Evolutionary conservation across 192 early-diverging fungal species (phyloP).

Genomic region (Linderina pennispora): DNA sequence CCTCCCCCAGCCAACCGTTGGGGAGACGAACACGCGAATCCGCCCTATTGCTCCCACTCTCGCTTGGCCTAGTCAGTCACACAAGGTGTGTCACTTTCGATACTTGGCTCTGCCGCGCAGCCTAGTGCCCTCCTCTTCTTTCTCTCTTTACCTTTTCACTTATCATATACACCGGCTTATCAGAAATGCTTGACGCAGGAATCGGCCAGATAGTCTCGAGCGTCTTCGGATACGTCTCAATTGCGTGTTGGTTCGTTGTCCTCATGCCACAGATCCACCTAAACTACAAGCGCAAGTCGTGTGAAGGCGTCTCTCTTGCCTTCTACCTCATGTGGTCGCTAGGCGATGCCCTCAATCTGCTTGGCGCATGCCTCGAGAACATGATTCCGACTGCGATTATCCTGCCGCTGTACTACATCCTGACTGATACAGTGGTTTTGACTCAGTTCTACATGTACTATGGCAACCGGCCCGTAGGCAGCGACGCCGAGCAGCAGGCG

Average conservation of each 20-base stretch:
- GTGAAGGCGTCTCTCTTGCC: constrained; percentile 63
- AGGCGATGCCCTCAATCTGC: constrained; percentile 68
- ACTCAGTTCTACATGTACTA: constrained; percentile 59
- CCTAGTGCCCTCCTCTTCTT: too few relatives aligned
- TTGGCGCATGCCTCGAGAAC: constrained; percentile 60
- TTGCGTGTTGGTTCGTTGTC: constrained; percentile 72
- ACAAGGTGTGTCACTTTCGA: too few relatives aligned
- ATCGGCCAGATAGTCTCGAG: constrained; percentile 9
- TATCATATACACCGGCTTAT: not conserved
- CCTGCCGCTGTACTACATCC: constrained; percentile 63
- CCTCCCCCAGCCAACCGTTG: too few relatives aligned
- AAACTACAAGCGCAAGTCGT: constrained; percentile 70
- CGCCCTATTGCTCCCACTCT: too few relatives aligned
- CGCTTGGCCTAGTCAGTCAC: too few relatives aligned
- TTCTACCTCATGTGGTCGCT: constrained; percentile 73
- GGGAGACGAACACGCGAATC: too few relatives aligned
- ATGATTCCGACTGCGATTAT: constrained; percentile 63
- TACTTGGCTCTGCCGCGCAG: too few relatives aligned
- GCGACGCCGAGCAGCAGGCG: not conserved
- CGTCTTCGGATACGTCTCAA: constrained; percentile 58
- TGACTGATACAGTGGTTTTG: constrained; percentile 62
- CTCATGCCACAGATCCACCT: constrained; percentile 70
- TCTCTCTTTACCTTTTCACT: not conserved
- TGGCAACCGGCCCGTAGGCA: constrained; percentile 3
- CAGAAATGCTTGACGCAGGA: not conserved